Evolutionary conservation across 2,329 filamentous ascomycete species (phyloP), one percentile per base, ranked within the genome.

Genomic region (Calonectria hongkongensis): DNA sequence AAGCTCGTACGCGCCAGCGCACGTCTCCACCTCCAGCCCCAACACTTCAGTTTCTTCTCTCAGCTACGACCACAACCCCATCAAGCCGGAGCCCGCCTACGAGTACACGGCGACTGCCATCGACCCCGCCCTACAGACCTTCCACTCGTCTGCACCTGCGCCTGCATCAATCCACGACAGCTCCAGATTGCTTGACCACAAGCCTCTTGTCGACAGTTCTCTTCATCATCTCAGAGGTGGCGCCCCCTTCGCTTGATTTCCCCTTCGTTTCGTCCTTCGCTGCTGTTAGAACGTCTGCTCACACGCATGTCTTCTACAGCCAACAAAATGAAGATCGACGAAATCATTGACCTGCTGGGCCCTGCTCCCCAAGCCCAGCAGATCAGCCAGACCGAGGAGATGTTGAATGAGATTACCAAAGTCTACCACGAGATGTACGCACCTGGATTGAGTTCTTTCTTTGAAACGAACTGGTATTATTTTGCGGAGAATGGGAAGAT

Each of bases 391-490:
- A 83, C 86, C 81, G 83, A 89, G 71, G 87, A 88, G 41, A 85
- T 83, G 27, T 79, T 94, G 63, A 90, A 92, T 78, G 92, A 95
- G 81, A 91, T 95, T 71, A 92, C 91, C 75, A 90, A 90, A 73
- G 83, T 96, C 18, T 97, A 94, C 83, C 89, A 91, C 78, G 92
- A 93, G 76, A 92, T 95, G 75, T 97, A 97, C 82, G 93, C 92
- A 4, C 90, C 89, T 1, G 93, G 92, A 9, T 89, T 97, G 58
- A 92, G 94, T 83, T 89, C 90, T 63, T 93, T 97, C 74, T 90
- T 97, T 74, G 96, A 98, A 83, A 94, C 95, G 8, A 89, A 88
- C 33, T 98, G 96, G 96, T 98, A 95, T 85, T 90, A 87, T 72
- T 86, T 88, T 60, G 81, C 81, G 58, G 88, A 87, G 16, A 84